A percentile compares a stretch with the other conserved stretches of the same genome.
phyloP scores from a whole-genome alignment of 1,284 basidiomycete species.

The Coniferiporia sulphurascens region DNA sequence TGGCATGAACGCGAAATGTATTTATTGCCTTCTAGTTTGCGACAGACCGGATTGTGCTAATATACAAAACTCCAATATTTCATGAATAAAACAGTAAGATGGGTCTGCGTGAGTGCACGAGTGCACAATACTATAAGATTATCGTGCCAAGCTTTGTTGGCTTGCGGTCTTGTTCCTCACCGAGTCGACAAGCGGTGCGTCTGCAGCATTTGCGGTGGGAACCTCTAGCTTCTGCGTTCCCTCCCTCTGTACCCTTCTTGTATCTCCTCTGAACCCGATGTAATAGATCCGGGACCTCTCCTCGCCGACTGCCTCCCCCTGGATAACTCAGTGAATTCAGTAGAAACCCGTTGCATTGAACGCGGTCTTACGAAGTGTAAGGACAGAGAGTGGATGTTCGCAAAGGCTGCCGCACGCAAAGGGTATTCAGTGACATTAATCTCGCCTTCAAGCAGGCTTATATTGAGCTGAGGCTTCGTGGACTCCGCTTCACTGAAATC shows the following conservation, averaged over 20 bases:
- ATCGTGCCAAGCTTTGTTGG: conserved; percentile 52
- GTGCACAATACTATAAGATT: conserved; percentile 13
- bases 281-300: conserved; percentile 67
- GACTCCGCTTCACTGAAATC: conserved; percentile 70
- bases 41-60: neutral
- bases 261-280: conserved; percentile 77
- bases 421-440: conserved; percentile 70
- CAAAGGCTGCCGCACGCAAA: conserved; percentile 65
- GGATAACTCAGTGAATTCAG: conserved; percentile 5
- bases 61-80: neutral
- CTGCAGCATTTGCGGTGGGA: conserved; percentile 64
- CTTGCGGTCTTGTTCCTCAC: conserved; percentile 52
- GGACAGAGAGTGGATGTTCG: conserved; percentile 67
- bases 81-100: neutral
- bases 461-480: conserved; percentile 63
- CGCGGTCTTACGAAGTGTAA: conserved; percentile 68
- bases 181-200: conserved; percentile 59
- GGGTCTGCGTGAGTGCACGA: neutral
- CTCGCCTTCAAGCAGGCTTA: conserved; percentile 66
- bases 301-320: conserved; percentile 64
- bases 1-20: neutral
- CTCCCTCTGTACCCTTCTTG: conserved; percentile 51
- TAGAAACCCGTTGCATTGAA: neutral
- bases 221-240: conserved; percentile 59
- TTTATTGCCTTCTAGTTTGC: neutral